Base-by-base conservation (phyloP, 2,329 filamentous ascomycete species). In the Colletotrichum sp. region DNA sequence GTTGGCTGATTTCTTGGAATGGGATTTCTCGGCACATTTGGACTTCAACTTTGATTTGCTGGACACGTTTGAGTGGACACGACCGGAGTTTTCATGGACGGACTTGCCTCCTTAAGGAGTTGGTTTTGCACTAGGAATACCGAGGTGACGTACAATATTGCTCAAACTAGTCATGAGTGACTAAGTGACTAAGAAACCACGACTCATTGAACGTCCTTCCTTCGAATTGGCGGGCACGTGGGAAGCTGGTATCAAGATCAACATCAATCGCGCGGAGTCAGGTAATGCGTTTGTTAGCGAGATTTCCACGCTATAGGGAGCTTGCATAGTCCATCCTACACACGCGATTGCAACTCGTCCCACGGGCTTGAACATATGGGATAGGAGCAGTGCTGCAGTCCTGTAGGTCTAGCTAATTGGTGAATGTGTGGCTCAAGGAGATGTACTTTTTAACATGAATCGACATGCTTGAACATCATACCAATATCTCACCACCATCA, bases 41-140 rank as follows among this genome's bases (percentile, higher is more conserved):
- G 84, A 84, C 24, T 89, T 89, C 69, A 87, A 87, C 70, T 88
- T 89, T 72, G 87, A 89, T 65, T 80, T 89, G 32, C 76, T 89
- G 2, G 87, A 89, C 76, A 89, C 88, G 0, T 89, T 88, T 78
- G 86, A 88, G 72, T 89, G 87, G 87, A 79, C 87, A 68, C 77
- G 84, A 15, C 78, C 78, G 3, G 81, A 81, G 63, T 76, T 72
- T 28, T 59, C 69, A 16, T 76, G 73, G 73, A 7, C 15, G 24
- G 21, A 65, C 44, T 52, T 52, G 44, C 44, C 44, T 52, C 6
- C 44, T 52, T 52, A 21, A n/a, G 44, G 44, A 52, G 6, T 52
- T 3, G 44, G n/a, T 52, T 5, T 3, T 52, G 10, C n/a, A 52
- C 44, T 52, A 52, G 44, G 10, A 21, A 12, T 21, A 21, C 1